Conservation (phyloP, 2,329 filamentous ascomycete genomes). For the Apiospora malaysiana region DNA sequence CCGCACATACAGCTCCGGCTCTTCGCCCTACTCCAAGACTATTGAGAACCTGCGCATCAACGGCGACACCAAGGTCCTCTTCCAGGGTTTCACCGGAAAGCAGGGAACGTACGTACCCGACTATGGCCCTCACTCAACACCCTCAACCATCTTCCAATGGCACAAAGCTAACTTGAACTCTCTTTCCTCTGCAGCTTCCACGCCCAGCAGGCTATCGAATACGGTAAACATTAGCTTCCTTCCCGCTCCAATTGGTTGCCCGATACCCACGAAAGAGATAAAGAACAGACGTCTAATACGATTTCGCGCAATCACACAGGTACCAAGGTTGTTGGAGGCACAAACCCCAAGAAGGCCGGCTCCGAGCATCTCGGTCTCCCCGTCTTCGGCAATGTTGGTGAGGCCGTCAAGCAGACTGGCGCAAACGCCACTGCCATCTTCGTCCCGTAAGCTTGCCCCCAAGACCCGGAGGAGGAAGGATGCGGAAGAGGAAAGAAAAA, state of each 20-base stretch:
- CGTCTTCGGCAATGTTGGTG: conserved; percentile 87
- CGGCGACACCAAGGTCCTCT: conserved; percentile 90
- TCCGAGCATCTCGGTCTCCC: conserved; percentile 86
- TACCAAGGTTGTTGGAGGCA: conserved; percentile 96
- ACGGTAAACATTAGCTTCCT: conserved; percentile 65
- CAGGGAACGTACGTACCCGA: conserved; percentile 80
- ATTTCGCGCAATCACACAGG: conserved; percentile 56
- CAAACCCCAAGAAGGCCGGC: conserved; percentile 98
- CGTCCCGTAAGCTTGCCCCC: conserved; percentile 77
- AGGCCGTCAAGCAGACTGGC: conserved; percentile 88
- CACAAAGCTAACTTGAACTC: conserved; percentile 1
- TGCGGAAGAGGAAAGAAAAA: background rate
- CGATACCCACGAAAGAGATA: background rate
- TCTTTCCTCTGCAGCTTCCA: conserved; percentile 74
- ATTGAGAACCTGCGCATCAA: conserved; percentile 92
- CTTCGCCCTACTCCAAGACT: conserved; percentile 73
- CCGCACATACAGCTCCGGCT: conserved; percentile 76
- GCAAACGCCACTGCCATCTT: conserved; percentile 94
- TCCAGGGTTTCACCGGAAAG: conserved; percentile 96
- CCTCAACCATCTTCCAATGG: background rate
- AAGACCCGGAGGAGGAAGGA: background rate
- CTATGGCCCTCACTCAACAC: no score
- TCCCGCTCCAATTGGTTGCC: conserved; percentile 25
- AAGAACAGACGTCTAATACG: conserved; percentile 22
- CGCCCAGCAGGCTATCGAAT: conserved; percentile 96